A percentile compares a stretch with the other conserved stretches of the same genome.
Evolutionary conservation across 108 stramenopile genomes (phyloP).

Genomic region (Pinguiococcus pyrenoidosus): DNA sequence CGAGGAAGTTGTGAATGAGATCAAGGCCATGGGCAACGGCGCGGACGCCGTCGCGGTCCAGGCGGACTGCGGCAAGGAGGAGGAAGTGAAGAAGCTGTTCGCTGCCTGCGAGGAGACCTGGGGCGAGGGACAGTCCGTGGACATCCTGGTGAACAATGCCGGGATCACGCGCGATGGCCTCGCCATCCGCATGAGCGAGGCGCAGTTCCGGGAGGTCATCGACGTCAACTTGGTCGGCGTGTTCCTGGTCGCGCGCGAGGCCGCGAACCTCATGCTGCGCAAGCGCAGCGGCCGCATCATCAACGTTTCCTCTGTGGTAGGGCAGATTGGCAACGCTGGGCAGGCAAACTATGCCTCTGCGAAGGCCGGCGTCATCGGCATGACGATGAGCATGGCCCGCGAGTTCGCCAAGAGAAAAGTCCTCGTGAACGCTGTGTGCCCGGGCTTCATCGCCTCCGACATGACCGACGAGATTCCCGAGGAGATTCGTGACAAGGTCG

Average conservation of each 20-base stretch:
- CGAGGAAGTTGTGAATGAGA: conserved; percentile 57
- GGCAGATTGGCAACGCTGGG: conserved; percentile 84
- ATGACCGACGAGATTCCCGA: conserved; percentile 30
- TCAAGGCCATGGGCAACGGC: conserved; percentile 71
- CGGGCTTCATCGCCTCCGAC: conserved; percentile 43
- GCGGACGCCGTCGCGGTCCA: conserved; percentile 54
- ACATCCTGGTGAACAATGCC: conserved; percentile 89
- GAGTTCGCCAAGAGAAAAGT: conserved; percentile 36
- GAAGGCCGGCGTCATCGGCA: conserved; percentile 41
- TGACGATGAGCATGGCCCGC: conserved; percentile 29
- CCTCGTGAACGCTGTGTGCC: conserved; percentile 42
- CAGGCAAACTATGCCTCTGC: conserved; percentile 45
- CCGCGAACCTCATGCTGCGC: conserved; percentile 72
- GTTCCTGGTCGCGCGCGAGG: conserved; percentile 79
- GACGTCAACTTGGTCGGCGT: conserved; percentile 86
- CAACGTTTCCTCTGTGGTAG: conserved; percentile 89
- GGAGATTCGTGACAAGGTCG: no score
- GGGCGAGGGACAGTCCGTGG: conserved; percentile 40
- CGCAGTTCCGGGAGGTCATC: conserved; percentile 82
- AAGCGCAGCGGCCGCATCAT: conserved; percentile 85
- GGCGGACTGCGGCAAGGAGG: conserved; percentile 24
- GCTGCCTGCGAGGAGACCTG: no score
- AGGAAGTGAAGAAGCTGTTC: conserved; percentile 64
- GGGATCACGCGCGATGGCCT: conserved; percentile 72
- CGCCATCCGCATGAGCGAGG: conserved; percentile 85